Conservation (phyloP, 2,329 filamentous ascomycete species). For the Apiospora hydei region DNA sequence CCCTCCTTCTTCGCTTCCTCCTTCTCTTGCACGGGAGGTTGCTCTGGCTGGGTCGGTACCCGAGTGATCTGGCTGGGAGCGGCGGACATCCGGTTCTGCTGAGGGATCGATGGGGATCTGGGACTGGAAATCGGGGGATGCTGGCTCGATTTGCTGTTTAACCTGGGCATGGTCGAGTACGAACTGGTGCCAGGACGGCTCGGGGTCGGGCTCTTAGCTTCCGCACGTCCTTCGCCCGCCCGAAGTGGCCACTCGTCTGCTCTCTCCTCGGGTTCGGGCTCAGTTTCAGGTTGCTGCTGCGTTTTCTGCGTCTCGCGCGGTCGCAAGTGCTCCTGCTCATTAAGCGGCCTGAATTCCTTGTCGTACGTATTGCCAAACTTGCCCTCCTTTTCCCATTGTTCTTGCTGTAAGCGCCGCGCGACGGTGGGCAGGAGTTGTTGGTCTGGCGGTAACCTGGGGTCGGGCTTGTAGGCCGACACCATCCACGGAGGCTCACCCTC, state of each 20-base stretch:
- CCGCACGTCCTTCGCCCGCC: conserved; percentile 33
- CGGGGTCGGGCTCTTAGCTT: conserved; percentile 57
- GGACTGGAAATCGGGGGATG: conserved; percentile 50
- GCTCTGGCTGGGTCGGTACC: conserved; percentile 61
- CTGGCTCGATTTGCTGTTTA: conserved; percentile 48
- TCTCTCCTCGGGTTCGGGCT: conserved; percentile 38
- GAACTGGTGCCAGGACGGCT: conserved; percentile 56
- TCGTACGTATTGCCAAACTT: conserved; percentile 87
- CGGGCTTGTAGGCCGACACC: conserved; percentile 92
- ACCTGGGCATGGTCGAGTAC: conserved; percentile 71
- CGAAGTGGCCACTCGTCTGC: conserved; percentile 68
- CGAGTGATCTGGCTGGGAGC: conserved; percentile 51
- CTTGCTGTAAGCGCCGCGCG: conserved; percentile 87
- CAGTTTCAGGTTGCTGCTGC: conserved; percentile 22
- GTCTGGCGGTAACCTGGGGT: conserved; percentile 90
- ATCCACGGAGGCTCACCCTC: conserved; percentile 98
- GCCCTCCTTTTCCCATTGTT: conserved; percentile 93
- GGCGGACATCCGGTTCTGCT: conserved; percentile 35
- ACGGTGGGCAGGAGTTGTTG: conserved; percentile 96
- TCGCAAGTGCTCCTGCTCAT: conserved; percentile 64
- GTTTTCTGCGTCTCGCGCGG: conserved; percentile 50
- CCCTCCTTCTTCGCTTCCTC: conserved; percentile 54
- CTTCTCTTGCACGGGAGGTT: conserved; percentile 47
- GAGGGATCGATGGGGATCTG: conserved; percentile 51
- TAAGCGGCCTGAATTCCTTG: conserved; percentile 84